These are phyloP conservation scores for Helianthus tuberosus DNA, from an alignment of 129 eudicot species.

Conservation along the genomic window DNA sequence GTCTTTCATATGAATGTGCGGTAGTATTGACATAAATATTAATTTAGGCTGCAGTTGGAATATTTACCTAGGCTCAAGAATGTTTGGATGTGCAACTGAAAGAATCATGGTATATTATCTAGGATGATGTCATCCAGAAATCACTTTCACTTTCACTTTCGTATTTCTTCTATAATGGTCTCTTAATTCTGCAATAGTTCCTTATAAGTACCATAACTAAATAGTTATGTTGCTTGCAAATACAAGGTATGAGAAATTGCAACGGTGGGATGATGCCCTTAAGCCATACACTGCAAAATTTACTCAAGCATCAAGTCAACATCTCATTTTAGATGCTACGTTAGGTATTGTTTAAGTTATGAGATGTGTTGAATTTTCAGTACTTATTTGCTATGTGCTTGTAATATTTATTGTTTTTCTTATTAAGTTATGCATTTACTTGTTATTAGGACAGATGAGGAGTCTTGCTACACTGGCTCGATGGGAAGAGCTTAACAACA, in stretches of 20 bases:
- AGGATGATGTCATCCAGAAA: neutral
- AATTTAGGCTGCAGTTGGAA: too few relatives aligned
- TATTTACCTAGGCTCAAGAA: too few relatives aligned
- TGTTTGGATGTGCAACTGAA: too few relatives aligned
- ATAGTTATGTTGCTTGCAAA: constrained; percentile 31
- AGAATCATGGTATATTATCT: too few relatives aligned
- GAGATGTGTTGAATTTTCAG: neutral
- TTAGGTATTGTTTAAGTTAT: constrained; percentile 54
- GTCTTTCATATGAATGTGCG: too few relatives aligned
- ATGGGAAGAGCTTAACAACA: constrained; percentile 95
- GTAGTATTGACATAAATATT: too few relatives aligned
- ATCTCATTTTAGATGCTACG: constrained; percentile 87
- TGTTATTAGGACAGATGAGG: constrained; percentile 81
- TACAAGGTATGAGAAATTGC: constrained; percentile 90
- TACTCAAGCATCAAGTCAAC: constrained; percentile 73
- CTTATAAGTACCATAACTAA: constrained; percentile 6
- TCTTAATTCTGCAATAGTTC: neutral
- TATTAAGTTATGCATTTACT: neutral
- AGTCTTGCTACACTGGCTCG: constrained; percentile 99
- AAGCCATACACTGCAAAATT: constrained; percentile 91
- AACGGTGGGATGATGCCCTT: constrained; percentile 97
- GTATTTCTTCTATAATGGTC: neutral
- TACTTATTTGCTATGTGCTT: constrained; percentile 6
- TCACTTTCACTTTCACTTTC: constrained; percentile 1
- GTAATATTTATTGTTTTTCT: neutral